Evolutionary conservation across 2,329 filamentous ascomycete genomes (phyloP).

Genomic region (Simplicillium aogashimaense): DNA sequence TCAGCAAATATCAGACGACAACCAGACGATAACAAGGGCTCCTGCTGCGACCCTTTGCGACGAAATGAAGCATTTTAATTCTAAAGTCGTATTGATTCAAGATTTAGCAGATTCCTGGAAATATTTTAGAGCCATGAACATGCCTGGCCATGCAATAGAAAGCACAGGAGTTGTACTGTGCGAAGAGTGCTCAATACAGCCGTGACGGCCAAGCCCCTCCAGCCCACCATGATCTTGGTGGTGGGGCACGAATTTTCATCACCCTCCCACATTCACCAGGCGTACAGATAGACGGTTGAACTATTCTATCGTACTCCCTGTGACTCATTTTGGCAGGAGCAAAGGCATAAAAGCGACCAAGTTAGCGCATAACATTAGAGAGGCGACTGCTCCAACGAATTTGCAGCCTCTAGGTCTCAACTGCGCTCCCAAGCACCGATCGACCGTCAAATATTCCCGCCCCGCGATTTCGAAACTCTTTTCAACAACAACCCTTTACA

Average conservation of each 20-base stretch:
- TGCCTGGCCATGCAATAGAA: too few species aligned
- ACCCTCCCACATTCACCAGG: conserved; percentile 16
- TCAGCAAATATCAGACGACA: too few species aligned
- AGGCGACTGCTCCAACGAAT: not conserved
- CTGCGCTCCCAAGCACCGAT: not conserved
- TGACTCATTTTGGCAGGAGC: not conserved
- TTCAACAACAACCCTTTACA: conserved; percentile 11
- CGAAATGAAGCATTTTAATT: too few species aligned
- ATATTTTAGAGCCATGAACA: too few species aligned
- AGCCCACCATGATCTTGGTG: conserved; percentile 10
- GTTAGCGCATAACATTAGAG: too few species aligned
- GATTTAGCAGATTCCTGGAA: too few species aligned
- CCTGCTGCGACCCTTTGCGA: too few species aligned
- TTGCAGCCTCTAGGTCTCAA: not conserved
- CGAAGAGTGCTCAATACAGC: not conserved
- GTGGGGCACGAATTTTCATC: conserved; percentile 32
- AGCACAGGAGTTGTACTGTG: too few species aligned
- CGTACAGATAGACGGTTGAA: conserved; percentile 6
- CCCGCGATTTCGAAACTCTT: conserved; percentile 1
- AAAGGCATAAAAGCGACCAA: too few species aligned
- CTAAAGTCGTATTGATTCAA: too few species aligned
- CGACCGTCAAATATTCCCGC: conserved; percentile 1
- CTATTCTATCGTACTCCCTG: not conserved
- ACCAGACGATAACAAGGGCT: too few species aligned
- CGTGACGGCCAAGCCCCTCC: conserved; percentile 13